These are phyloP conservation scores for Penicillium brasilianum DNA, from an alignment of 2,329 filamentous ascomycete genomes.

Conservation along the genomic window DNA sequence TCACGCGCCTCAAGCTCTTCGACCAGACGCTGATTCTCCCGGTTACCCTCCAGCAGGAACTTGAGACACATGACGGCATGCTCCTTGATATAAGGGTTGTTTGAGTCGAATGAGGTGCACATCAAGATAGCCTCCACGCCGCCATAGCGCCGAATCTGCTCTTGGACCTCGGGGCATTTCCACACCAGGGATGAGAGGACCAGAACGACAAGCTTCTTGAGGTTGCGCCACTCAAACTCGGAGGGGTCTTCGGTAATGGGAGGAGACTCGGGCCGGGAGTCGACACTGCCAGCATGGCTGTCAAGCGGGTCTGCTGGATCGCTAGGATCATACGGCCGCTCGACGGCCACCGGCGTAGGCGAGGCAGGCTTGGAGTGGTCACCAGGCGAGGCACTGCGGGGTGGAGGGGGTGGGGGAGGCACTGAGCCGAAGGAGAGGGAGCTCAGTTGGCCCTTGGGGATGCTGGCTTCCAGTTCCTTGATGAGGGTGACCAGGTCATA, in stretches of 20 bases:
- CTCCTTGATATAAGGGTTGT: conserved; percentile 93
- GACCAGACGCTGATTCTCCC: conserved; percentile 60
- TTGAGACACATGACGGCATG: conserved; percentile 88
- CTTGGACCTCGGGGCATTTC: conserved; percentile 82
- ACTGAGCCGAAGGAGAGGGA: conserved; percentile 38
- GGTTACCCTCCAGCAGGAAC: conserved; percentile 62
- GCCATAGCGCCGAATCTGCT: conserved; percentile 82
- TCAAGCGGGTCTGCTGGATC: conserved; percentile 47
- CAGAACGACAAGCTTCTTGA: conserved; percentile 90
- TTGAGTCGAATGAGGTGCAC: conserved; percentile 87
- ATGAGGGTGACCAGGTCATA: conserved; percentile 88
- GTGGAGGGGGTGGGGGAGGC: conserved; percentile 30
- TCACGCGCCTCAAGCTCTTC: conserved; percentile 54
- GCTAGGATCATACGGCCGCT: conserved; percentile 67
- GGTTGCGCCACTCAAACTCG: conserved; percentile 75
- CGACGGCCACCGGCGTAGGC: conserved; percentile 57
- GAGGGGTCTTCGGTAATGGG: conserved; percentile 65
- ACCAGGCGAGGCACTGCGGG: conserved; percentile 36
- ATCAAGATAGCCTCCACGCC: conserved; percentile 87
- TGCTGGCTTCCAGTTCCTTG: conserved; percentile 83
- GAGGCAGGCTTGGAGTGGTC: conserved; percentile 39
- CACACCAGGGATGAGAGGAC: conserved; percentile 89
- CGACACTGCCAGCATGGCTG: conserved; percentile 43
- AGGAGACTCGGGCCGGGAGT: conserved; percentile 53
- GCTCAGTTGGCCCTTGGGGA: conserved; percentile 77